Evolutionary conservation across 2,329 filamentous ascomycete species (phyloP).

Genomic region (Cordyceps fumosorosea): DNA sequence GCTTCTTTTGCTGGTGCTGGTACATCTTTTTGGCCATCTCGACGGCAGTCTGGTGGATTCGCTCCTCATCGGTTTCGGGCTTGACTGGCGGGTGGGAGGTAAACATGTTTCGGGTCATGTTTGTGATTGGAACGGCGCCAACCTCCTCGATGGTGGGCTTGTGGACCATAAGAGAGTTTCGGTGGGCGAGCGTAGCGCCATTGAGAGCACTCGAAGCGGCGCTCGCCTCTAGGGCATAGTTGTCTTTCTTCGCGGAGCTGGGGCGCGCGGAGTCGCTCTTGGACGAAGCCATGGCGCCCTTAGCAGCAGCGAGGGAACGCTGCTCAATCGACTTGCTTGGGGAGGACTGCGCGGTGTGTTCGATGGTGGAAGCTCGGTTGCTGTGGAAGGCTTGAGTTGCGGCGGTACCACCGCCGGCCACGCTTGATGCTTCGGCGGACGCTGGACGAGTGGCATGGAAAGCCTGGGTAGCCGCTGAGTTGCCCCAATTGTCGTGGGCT

Average conservation of each 20-base stretch:
- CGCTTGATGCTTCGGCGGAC: conserved; percentile 15
- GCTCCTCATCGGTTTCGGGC: conserved; percentile 68
- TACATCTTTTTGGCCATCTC: conserved; percentile 91
- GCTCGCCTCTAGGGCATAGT: conserved; percentile 48
- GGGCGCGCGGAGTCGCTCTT: conserved; percentile 30
- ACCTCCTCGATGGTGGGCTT: conserved; percentile 48
- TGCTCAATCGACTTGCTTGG: conserved; percentile 40
- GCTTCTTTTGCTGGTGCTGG: conserved; percentile 56
- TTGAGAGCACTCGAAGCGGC: conserved; percentile 63
- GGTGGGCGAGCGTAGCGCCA: conserved; percentile 64
- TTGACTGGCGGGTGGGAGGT: conserved; percentile 67
- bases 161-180: conserved; percentile 35
- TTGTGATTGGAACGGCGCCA: conserved; percentile 62
- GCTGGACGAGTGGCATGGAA: conserved; percentile 37
- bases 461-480: conserved; percentile 64
- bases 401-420: conserved; percentile 23
- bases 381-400: conserved; percentile 33
- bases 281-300: conserved; percentile 61
- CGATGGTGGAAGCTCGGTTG: conserved; percentile 16
- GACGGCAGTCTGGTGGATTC: conserved; percentile 73
- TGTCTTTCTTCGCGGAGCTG: conserved; percentile 22
- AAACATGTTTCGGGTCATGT: conserved; percentile 68
- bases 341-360: conserved; percentile 25
- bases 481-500: conserved; percentile 43
- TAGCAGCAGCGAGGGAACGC: conserved; percentile 68